A percentile compares a stretch with the other conserved stretches of the same genome.
Evolutionary conservation across 495 filamentous ascomycete genomes (phyloP).

Genomic region (Annulohypoxylon nitens): DNA sequence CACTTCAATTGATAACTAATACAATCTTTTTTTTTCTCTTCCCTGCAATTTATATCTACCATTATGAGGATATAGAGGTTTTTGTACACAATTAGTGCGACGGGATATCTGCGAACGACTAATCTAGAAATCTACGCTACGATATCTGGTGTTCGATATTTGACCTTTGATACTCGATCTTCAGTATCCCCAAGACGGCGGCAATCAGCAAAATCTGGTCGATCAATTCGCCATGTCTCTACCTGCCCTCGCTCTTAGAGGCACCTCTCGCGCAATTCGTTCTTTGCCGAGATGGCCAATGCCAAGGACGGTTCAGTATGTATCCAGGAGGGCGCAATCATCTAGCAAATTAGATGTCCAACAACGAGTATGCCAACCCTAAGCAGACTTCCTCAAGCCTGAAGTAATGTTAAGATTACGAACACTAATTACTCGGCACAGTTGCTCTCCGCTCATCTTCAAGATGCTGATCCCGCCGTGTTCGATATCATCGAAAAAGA

Average conservation of each 20-base stretch:
- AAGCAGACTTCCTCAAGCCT: not conserved
- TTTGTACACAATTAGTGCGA: not conserved
- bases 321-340: constrained; percentile 59
- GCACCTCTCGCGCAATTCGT: constrained; percentile 50
- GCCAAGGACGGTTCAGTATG: constrained; percentile 41
- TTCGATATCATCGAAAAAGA: constrained; percentile 94
- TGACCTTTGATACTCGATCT: not conserved
- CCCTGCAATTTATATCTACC: constrained; percentile 1
- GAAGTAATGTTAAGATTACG: not conserved
- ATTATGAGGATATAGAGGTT: constrained; percentile 37
- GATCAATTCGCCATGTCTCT: constrained; percentile 40
- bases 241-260: constrained; percentile 34
- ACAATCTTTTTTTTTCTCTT: no score
- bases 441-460: constrained; percentile 82
- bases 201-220: constrained; percentile 12
- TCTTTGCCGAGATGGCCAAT: constrained; percentile 30
- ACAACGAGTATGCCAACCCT: constrained; percentile 66
- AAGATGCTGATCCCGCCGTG: constrained; percentile 88
- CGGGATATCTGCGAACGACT: constrained; percentile 8
- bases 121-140: constrained; percentile 9
- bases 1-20: not conserved
- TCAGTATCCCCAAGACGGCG: not conserved
- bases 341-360: constrained; percentile 70
- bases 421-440: constrained; percentile 55
- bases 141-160: not conserved